phyloP scores from a whole-genome alignment of 2,329 filamentous ascomycete species.

The Aspergillus intermedius region DNA sequence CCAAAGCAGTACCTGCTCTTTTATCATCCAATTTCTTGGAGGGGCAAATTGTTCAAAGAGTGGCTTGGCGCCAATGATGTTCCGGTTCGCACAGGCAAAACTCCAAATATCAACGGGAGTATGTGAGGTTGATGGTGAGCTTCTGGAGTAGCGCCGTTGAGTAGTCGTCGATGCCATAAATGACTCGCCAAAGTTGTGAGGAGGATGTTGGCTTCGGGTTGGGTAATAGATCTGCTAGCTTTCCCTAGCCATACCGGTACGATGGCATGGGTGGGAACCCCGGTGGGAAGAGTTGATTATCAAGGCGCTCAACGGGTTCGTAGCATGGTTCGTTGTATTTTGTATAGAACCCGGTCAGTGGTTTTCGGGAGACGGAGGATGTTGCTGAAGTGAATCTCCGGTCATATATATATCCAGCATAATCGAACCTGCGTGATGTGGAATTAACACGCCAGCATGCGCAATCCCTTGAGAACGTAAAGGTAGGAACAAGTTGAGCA shows the following conservation, averaged over 20 bases:
- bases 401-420: constrained; percentile 1
- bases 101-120: constrained; percentile 19
- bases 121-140: constrained; percentile 14
- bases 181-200: constrained; percentile 20
- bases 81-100: constrained; percentile 24
- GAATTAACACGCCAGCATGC: constrained; percentile 15
- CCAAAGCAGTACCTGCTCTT: constrained; percentile 21
- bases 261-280: constrained; percentile 12
- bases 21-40: constrained; percentile 15
- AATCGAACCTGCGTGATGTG: constrained; percentile 4
- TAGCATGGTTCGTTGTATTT: constrained; percentile 1
- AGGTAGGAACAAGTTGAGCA: constrained; percentile 16
- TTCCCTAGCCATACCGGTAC: constrained; percentile 18
- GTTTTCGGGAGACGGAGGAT: constrained; percentile 13
- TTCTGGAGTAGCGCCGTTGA: constrained; percentile 2
- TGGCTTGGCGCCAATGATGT: constrained; percentile 20
- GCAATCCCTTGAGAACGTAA: constrained; percentile 17
- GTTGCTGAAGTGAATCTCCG: constrained; percentile 14
- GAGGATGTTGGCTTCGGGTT: constrained; percentile 15
- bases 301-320: constrained; percentile 12
- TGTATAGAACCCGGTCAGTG: constrained; percentile 6
- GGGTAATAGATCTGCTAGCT: constrained; percentile 13
- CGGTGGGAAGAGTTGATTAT: constrained; percentile 9
- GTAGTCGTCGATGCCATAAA: constrained; percentile 10
- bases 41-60: constrained; percentile 17